Base-by-base conservation (phyloP, 1,139 yeast genomes). In the Pichia sp. region DNA sequence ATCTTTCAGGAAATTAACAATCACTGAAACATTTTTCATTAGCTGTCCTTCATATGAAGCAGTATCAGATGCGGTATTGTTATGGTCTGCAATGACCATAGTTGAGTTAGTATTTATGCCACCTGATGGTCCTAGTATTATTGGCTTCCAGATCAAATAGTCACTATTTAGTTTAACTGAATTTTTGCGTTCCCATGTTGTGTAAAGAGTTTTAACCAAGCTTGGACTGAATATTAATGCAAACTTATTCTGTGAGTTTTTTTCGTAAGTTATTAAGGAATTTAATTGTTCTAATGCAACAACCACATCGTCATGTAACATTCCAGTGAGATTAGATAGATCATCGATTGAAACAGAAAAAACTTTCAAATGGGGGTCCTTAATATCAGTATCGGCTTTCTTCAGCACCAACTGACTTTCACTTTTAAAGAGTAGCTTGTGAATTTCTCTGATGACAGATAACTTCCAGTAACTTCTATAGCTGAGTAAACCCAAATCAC, bases 381-480 rank as follows among this genome's bases (percentile, higher is more conserved):
- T 47, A 8, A 49, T 23, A 19, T 42, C 47, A n/a, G 26, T 11
- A 15, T 45, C 32, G 8, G 19, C 6, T 3, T 26, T 13, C 5
- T 45, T 16, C 7, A 19, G 10, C 5, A 26, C 16, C 10, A 30
- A n/a, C 8, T 34, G 16, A 43, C 47, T 19, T 1, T 30, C 16
- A 2, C 15, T 46, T 41, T 44, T 53, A 30, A 31, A 47, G 11
- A 50, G 47, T 36, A 51, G 54, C 44, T 49, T 49, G 23, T 70
- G 71, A 26, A 83, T 70, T 10, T 70, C 70, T 51, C 72, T 74
- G 26, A 90, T 86, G 19, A 89, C 73, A 6, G 85, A 75, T 1
- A 83, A 71, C 62, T 81, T 84, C 98, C 99, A 93, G 68, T 87
- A 93, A 63, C 85, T 87, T 60, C 95, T 75, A 69, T 93, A 93